Base-by-base conservation (phyloP, 148 eudicot species). In the Heliosperma pusillum region DNA sequence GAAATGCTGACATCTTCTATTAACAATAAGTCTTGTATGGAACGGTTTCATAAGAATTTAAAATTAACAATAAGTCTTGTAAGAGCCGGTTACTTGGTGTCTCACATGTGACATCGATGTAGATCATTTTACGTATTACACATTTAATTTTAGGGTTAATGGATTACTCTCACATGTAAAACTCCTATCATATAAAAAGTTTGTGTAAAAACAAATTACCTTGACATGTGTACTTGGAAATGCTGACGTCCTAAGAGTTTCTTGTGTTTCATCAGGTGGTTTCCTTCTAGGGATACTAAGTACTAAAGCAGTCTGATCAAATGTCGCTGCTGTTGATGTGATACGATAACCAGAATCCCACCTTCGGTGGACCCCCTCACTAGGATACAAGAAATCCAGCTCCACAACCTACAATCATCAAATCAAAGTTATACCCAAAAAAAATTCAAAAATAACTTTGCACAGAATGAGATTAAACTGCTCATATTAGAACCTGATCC, bases 221-320 rank as follows among this genome's bases (percentile, higher is more conserved):
- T 94, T 94, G 40, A 92, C 97, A 82, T 94, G 98, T 50, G 93
- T 79, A 50, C 98, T 92, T 22, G 98, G 98, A 81, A 94, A 94
- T 70, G 92, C 89, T 71, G 96, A 87, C 70, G 98, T 92, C 24
- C 98, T 84, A 25, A 94, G 90, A 24, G 98, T 94, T 87, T 94
- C 98, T 77, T 94, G 98, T 66, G 98, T 94, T 83, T 94, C 98
- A 82, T 94, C 97, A 0, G 79, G 69, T 44, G 90, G 89, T 78
- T 82, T 94, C 81, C 92, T 83, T 82, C 93, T 86, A 30, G 96
- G 96, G 20, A 85, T 81, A 80, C 98, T 94, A 10, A 92, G 92
- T 73, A 94, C 87, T 29, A 91, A 61, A 66, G 98, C 97, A 68
- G 97, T 72, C 86, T 94, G 98, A 71, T 94, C 98, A 47, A 47